A percentile compares a stretch with the other conserved stretches of the same genome.
Evolutionary conservation across 176 grass and related monocot genomes (phyloP).

Genomic region (Tuctoria greenei): DNA sequence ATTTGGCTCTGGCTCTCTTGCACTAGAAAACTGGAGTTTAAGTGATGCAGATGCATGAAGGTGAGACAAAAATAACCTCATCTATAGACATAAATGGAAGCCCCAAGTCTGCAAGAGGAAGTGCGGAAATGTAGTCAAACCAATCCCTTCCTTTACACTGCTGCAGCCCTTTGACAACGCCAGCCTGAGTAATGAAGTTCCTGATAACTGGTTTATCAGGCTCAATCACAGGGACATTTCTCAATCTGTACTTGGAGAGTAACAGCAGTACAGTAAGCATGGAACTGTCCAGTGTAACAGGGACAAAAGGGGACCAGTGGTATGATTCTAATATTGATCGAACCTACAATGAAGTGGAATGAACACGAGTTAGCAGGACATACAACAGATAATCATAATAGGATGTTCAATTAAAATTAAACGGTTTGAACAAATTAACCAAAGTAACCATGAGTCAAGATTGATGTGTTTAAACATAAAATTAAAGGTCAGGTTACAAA

Average conservation of each 20-base stretch:
- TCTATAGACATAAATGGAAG: conserved; percentile 92
- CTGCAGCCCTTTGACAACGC: conserved; percentile 76
- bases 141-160: conserved; percentile 93
- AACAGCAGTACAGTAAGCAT: conserved; percentile 85
- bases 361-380: conserved; percentile 22
- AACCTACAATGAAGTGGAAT: conserved; percentile 53
- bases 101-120: conserved; percentile 77
- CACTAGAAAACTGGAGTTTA: conserved; percentile 16
- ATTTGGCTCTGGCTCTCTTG: not conserved
- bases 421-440: not conserved
- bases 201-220: conserved; percentile 59
- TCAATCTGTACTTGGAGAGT: conserved; percentile 94
- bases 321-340: conserved; percentile 67
- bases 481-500: not conserved
- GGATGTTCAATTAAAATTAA: conserved; percentile 13
- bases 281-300: conserved; percentile 62
- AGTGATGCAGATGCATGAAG: conserved; percentile 11
- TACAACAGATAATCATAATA: conserved; percentile 1
- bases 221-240: conserved; percentile 86
- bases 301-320: conserved; percentile 72
- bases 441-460: conserved; percentile 17
- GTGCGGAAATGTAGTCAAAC: conserved; percentile 84
- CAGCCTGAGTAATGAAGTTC: conserved; percentile 93
- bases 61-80: conserved; percentile 62
- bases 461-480: not conserved